These are phyloP conservation scores for Colletotrichum sp. DNA, from an alignment of 2,329 filamentous ascomycete species.

Conservation along the genomic window DNA sequence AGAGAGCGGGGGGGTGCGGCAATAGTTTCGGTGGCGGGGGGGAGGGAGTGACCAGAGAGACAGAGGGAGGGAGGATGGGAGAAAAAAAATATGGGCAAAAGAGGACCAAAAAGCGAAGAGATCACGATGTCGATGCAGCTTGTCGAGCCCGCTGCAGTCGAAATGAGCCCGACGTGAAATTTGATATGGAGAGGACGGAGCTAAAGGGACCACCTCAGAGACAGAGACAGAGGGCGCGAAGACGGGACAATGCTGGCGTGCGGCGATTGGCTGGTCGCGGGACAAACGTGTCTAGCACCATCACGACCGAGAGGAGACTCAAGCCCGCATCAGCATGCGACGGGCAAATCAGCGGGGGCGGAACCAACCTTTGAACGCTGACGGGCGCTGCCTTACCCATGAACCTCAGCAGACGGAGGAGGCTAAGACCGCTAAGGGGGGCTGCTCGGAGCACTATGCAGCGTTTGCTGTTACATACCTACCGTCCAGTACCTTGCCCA, in stretches of 20 bases:
- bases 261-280: slow-evolving; percentile 6
- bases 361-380: neutral
- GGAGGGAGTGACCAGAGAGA: neutral
- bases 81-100: neutral
- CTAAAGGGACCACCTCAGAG: neutral
- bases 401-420: neutral
- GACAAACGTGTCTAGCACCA: neutral
- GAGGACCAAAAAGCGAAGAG: neutral
- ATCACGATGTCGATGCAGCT: slow-evolving; percentile 5
- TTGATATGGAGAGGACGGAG: slow-evolving; percentile 13
- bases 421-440: neutral
- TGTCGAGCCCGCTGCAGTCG: neutral
- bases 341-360: neutral
- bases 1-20: neutral
- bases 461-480: neutral
- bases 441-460: neutral
- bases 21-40: neutral
- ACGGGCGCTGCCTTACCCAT: neutral
- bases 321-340: neutral
- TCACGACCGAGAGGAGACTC: neutral
- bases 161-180: slow-evolving; percentile 11
- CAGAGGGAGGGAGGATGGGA: neutral
- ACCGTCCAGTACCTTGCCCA: neutral
- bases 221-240: neutral
- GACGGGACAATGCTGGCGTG: slow-evolving; percentile 1